Evolutionary conservation across 495 filamentous ascomycete genomes (phyloP), one percentile per base, ranked within the genome.

Genomic region (Penicillium steckii): DNA sequence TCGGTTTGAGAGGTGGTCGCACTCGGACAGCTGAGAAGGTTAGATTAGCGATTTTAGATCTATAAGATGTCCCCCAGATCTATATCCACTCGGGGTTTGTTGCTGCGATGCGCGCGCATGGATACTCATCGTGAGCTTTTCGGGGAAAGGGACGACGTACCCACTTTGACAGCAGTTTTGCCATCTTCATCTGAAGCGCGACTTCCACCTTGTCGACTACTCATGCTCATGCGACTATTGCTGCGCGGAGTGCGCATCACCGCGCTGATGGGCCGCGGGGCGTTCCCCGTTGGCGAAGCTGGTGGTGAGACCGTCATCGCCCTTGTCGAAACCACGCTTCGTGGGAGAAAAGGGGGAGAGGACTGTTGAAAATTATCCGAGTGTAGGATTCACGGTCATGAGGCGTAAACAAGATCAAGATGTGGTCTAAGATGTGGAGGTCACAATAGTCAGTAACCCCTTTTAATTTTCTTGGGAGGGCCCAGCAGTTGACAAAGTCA

Each of bases 161-260:
- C 94, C 70, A 98, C 94, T 95, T 91, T 96, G 67, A 98, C 94
- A n/a, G 94, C 89, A 25, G 94, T 97, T 71, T 87, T 93, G 35
- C 81, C 80, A 78, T 97, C 94, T 60, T 98, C 94, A 65, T 97
- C 94, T 2, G 92, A 96, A 23, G 87, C 87, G 64, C 93, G 82
- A 71, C 90, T 96, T 52, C 88, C 85, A 42, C 86, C 88, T 32
- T 79, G 78, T 70, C 85, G 90, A 67, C 90, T 91, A 64, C 82
- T 84, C 75, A 89, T 85, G 67, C 91, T 96, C 81, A 97, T 78
- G 55, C 94, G 89, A 78, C 92, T 97, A 59, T 78, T 87, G 68
- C 90, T 95, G 57, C 91, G 79, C 45, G 85, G 80, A 40, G 90
- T 81, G 40, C 89, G 85, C 65, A 95, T 85, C 73, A 95, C 82